Evolutionary conservation across 305 asterid species (phyloP), one percentile per base, ranked within the genome.

Genomic region (Galium porrigens): DNA sequence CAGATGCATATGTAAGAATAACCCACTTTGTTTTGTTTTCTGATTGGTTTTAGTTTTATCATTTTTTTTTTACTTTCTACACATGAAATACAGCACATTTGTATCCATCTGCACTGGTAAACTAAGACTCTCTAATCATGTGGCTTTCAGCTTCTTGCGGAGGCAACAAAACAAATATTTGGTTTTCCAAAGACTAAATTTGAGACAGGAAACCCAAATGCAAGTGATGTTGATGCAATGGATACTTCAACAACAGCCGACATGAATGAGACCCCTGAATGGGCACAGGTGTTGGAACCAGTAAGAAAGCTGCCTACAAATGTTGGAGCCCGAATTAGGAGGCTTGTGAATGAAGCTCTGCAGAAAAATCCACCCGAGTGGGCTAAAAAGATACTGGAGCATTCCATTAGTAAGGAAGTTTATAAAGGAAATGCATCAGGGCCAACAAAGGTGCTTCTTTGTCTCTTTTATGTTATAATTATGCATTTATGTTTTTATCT

Each of bases 391-490:
- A 77, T 70, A 54, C 74, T 94, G 82, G 88, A 83, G 78, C 89
- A 90, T 77, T 88, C 95, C 14, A 94, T 94, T 61, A 90, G 99
- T 64, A 94, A 86, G 82, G 95, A 87, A 68, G 99, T 94, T 29
- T 94, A 94, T 80, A 94, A 94, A 78, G 96, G 99, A 56, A 94
- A 94, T 74, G 99, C 99, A 64, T 87, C 99, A 8, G 99, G 99
- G 59, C 99, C 99, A 39, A 94, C 99, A 58, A 94, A 94, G 99
- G 99, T 94, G 77, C 65, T 63, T 58, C 60, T 37, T 44, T 27
- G 42, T 52, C 32, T 66, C 12, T 51, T 58, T 36, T 58, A 0
- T 57, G 42, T 57, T 12, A 29, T 57, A 3, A 27, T 57, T 57
- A 22, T 57, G 22, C 42, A 30, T 12, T 0, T 14, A n/a, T 22